These are phyloP conservation scores for Nitzschia sp. DNA, from an alignment of 108 stramenopile genomes.

Conservation along the genomic window DNA sequence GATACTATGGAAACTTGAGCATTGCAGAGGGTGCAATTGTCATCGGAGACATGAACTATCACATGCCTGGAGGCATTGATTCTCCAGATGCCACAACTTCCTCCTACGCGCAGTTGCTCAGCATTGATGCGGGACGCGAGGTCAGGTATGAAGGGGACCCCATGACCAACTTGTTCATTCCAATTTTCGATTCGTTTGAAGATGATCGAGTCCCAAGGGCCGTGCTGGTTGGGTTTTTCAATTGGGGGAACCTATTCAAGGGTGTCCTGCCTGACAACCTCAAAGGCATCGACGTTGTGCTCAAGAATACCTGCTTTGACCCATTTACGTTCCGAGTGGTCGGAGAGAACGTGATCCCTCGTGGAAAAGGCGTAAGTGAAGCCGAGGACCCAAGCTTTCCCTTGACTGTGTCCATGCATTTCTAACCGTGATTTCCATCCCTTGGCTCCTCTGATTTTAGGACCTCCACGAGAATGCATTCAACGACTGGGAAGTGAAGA, in stretches of 20 bases:
- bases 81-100: neutral
- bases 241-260: conserved; percentile 11
- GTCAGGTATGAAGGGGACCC: conserved; percentile 15
- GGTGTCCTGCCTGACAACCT: neutral
- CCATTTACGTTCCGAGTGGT: conserved; percentile 2
- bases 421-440: neutral
- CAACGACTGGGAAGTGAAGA: neutral
- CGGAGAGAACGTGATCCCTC: neutral
- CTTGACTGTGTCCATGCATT: neutral
- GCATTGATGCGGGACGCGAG: neutral
- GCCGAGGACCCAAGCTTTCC: neutral
- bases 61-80: conserved; percentile 8
- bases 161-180: conserved; percentile 9
- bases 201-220: neutral
- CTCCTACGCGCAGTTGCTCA: neutral
- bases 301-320: conserved; percentile 11
- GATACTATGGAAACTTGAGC: neutral
- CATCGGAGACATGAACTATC: neutral
- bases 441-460: neutral
- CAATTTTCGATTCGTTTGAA: conserved; percentile 18
- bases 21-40: conserved; percentile 12
- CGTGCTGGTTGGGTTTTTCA: conserved; percentile 4
- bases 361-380: conserved; percentile 13
- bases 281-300: conserved; percentile 11
- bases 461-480: conserved; percentile 4